A percentile compares a stretch with the other conserved stretches of the same genome.
phyloP scores from a whole-genome alignment of 2,329 filamentous ascomycete genomes.

The Orbilia blumenaviensis region DNA sequence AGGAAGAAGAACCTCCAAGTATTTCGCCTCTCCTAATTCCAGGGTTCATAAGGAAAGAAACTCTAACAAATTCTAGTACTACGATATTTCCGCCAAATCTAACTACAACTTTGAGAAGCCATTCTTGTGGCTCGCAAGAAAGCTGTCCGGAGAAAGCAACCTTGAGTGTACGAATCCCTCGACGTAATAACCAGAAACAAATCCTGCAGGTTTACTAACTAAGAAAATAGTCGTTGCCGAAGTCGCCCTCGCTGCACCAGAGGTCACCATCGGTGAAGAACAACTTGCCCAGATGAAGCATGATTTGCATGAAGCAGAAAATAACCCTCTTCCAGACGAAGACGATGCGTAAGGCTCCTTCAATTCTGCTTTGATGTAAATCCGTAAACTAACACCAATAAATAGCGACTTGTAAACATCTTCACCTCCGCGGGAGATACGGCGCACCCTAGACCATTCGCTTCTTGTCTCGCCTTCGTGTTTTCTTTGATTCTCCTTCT shows the following conservation, averaged over 20 bases:
- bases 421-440: not conserved
- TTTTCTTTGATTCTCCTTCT: not conserved
- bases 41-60: not conserved
- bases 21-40: not conserved
- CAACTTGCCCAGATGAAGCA: conserved; percentile 82
- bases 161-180: conserved; percentile 70
- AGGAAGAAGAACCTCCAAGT: conserved; percentile 98
- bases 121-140: conserved; percentile 98
- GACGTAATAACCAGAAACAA: conserved; percentile 49
- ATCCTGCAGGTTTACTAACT: not conserved
- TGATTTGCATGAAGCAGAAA: conserved; percentile 84
- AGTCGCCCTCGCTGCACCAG: conserved; percentile 90
- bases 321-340: conserved; percentile 91
- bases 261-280: conserved; percentile 84
- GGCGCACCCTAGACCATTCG: not conserved
- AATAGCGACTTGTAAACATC: conserved; percentile 57
- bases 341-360: conserved; percentile 72
- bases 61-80: conserved; percentile 70
- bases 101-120: conserved; percentile 99
- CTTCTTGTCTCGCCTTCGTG: not conserved
- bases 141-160: conserved; percentile 92
- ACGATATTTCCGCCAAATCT: conserved; percentile 99
- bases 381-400: not conserved
- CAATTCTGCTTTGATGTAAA: not conserved
- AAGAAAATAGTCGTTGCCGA: conserved; percentile 80